Conservation (phyloP, 352 stramenopile genomes). For the Phytophthora cryptogea region DNA sequence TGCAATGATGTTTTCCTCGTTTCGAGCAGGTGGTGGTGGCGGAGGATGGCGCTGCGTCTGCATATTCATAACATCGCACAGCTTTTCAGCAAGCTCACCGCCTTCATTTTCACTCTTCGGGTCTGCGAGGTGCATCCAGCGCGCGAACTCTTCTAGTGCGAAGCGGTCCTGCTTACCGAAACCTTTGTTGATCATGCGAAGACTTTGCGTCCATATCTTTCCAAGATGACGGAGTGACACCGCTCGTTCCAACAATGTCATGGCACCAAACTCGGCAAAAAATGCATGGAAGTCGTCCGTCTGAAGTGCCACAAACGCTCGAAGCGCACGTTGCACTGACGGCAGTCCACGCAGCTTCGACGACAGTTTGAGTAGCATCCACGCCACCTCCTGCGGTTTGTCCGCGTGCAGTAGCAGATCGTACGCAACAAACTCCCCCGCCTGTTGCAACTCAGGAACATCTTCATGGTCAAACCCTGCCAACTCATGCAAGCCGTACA, state of each 20-base stretch:
- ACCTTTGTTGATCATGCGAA: constrained; percentile 64
- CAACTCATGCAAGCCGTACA: constrained; percentile 35
- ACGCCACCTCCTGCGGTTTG: constrained; percentile 46
- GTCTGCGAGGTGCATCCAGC: constrained; percentile 31
- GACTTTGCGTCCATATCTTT: constrained; percentile 36
- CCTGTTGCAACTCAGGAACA: constrained; percentile 16
- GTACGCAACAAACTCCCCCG: constrained; percentile 57
- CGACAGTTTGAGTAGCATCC: constrained; percentile 45
- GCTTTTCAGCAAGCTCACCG: constrained; percentile 19
- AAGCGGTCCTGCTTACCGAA: constrained; percentile 68
- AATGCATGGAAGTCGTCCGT: constrained; percentile 49
- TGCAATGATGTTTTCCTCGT: constrained; percentile 3
- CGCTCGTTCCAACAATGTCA: constrained; percentile 51
- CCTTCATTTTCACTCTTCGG: constrained; percentile 17
- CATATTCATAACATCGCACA: constrained; percentile 57
- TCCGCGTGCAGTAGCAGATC: constrained; percentile 61
- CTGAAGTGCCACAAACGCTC: constrained; percentile 61
- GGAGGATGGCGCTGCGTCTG: constrained; percentile 33
- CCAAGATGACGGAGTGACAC: constrained; percentile 45
- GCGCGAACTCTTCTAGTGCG: constrained; percentile 41
- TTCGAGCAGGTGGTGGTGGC: background rate
- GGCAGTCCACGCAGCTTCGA: constrained; percentile 14
- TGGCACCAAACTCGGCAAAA: constrained; percentile 21
- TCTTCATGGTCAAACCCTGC: constrained; percentile 10
- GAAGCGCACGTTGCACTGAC: constrained; percentile 42